Evolutionary conservation across 495 filamentous ascomycete genomes (phyloP).

Genomic region (Cryomyces minteri): DNA sequence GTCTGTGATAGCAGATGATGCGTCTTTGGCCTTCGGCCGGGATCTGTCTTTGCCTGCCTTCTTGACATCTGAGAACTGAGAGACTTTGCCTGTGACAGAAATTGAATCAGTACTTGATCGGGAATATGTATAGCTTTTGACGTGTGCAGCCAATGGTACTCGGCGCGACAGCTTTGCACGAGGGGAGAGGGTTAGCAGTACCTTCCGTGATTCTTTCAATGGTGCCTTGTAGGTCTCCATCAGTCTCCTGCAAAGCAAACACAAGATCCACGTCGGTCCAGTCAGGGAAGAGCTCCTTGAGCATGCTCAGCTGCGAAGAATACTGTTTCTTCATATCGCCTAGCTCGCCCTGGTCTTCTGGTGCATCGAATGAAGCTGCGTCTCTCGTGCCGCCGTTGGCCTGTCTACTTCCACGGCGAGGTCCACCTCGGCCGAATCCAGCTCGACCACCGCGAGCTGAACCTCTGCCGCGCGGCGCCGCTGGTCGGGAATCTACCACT

Average conservation of each 20-base stretch:
- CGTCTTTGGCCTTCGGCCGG: slow-evolving; percentile 68
- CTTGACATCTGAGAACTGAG: slow-evolving; percentile 91
- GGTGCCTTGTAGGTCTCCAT: slow-evolving; percentile 68
- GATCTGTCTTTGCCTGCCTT: slow-evolving; percentile 73
- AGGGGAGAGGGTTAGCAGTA: slow-evolving; percentile 17
- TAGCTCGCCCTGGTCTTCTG: slow-evolving; percentile 79
- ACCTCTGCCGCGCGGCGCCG: slow-evolving; percentile 63
- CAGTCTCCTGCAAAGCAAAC: slow-evolving; percentile 77
- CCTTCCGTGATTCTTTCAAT: slow-evolving; percentile 86
- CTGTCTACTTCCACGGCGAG: slow-evolving; percentile 36
- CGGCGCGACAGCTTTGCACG: background rate
- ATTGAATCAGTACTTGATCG: background rate
- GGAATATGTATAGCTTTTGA: background rate
- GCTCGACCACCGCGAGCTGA: slow-evolving; percentile 69
- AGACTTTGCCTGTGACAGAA: slow-evolving; percentile 47
- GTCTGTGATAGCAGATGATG: slow-evolving; percentile 23
- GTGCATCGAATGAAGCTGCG: slow-evolving; percentile 26
- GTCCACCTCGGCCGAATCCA: slow-evolving; percentile 56
- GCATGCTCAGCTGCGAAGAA: slow-evolving; percentile 45
- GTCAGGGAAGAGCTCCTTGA: slow-evolving; percentile 81
- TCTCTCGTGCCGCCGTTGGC: slow-evolving; percentile 44
- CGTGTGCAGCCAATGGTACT: no score
- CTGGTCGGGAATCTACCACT: slow-evolving; percentile 53
- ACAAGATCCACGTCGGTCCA: slow-evolving; percentile 88
- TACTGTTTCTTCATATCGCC: slow-evolving; percentile 83